Conservation (phyloP, 1,284 basidiomycete species). For the Cryptococcus jaspeensis region DNA sequence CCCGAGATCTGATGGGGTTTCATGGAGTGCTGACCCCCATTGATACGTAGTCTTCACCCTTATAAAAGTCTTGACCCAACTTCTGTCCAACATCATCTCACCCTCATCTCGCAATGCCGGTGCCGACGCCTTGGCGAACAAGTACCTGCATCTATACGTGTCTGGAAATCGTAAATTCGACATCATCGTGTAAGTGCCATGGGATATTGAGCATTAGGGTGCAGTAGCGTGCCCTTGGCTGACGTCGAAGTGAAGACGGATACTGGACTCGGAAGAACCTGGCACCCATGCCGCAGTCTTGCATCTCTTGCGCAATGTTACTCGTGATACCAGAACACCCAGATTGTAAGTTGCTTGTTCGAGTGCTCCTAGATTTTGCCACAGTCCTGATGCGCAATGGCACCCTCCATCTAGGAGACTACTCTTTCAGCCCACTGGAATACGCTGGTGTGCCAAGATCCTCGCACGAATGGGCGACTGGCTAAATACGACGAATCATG, state of each 20-base stretch:
- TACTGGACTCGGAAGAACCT: slow-evolving; percentile 66
- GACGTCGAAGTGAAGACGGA: slow-evolving; percentile 58
- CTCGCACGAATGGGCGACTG: slow-evolving; percentile 59
- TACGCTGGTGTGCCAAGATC: slow-evolving; percentile 53
- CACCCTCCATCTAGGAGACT: slow-evolving; percentile 10
- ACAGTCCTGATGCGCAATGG: background rate
- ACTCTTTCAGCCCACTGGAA: slow-evolving; percentile 20
- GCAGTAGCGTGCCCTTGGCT: background rate
- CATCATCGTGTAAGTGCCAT: slow-evolving; percentile 65
- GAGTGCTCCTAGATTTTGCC: background rate
- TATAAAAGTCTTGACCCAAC: slow-evolving; percentile 37
- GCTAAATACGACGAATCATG: slow-evolving; percentile 65
- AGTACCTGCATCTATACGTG: slow-evolving; percentile 28
- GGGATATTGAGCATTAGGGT: background rate
- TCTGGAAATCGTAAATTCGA: slow-evolving; percentile 47
- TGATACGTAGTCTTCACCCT: slow-evolving; percentile 32
- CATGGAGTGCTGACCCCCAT: background rate
- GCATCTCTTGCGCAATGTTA: slow-evolving; percentile 70
- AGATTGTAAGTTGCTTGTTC: slow-evolving; percentile 58
- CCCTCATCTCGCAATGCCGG: slow-evolving; percentile 19
- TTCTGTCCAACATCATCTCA: slow-evolving; percentile 47
- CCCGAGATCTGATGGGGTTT: background rate
- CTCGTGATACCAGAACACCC: slow-evolving; percentile 57
- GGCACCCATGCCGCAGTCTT: slow-evolving; percentile 63
- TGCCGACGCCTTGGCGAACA: slow-evolving; percentile 19